Base-by-base conservation (phyloP, 176 grass and related monocot genomes). In the Poa pratensis region DNA sequence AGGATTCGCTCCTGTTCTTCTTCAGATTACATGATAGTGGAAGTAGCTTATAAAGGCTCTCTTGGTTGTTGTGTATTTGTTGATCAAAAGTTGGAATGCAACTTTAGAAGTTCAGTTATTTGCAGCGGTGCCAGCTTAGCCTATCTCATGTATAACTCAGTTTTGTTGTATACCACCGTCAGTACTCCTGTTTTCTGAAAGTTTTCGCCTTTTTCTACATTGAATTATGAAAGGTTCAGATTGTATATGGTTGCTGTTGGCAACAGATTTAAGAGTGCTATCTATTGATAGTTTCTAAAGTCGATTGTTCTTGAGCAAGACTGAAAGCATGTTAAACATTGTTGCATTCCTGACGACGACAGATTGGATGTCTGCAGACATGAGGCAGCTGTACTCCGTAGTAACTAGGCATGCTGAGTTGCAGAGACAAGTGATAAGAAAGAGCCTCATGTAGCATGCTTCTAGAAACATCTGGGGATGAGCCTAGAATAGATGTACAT, bases 371-470 rank as follows among this genome's bases (percentile, higher is more conserved):
- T 43, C 1, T 43, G 7, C 64, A 37, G 27, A 65, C n/a, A 66
- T 18, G 6, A 62, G 23, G 10, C 12, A 27, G 22, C 1, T 24
- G n/a, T n/a, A 42, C 39, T 42, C 39, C n/a, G n/a, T n/a, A n/a
- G n/a, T n/a, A n/a, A n/a, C 23, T 62, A 15, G 43, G 24, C 46
- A 75, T 75, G 71, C 26, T 11, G 37, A 39, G 30, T 71, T 19
- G 19, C 40, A 64, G 2, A 65, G 19, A 72, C 24, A 69, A 72
- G 42, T 43, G 42, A 43, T 43, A 43, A 39, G 15, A 79, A 73
- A 79, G 22, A 84, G 51, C 32, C 18, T 24, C 28, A 69, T 46
- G 58, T 57, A 59, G n/a, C 28, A 79, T 81, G 16, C 34, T 68
- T 72, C 42, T 37, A n/a, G 17, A 51, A 71, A 15, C 49, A 51